These are phyloP conservation scores for Stentor coeruleus DNA, from an alignment of 73 alveolate genomes.

Conservation along the genomic window DNA sequence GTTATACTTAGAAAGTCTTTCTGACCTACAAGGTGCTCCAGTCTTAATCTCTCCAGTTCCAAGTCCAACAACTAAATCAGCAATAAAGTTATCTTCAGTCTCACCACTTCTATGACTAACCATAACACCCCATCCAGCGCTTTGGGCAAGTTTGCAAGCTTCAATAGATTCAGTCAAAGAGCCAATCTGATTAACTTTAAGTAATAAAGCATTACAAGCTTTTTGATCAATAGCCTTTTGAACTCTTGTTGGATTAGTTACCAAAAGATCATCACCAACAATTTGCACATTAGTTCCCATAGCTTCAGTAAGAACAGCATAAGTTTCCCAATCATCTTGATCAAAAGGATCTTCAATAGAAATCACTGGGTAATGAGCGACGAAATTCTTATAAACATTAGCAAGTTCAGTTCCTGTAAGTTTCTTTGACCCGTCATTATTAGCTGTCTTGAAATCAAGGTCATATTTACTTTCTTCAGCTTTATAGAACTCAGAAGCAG, in stretches of 20 bases:
- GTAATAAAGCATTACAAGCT: conserved; percentile 90
- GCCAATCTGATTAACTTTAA: conserved; percentile 97
- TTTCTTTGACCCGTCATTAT: conserved; percentile 71
- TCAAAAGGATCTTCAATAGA: conserved; percentile 98
- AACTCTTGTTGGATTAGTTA: conserved; percentile 93
- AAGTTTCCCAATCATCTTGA: conserved; percentile 95
- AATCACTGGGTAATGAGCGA: conserved; percentile 75
- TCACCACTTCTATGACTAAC: conserved; percentile 98
- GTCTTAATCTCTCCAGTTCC: conserved; percentile 96
- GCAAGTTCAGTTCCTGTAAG: conserved; percentile 57
- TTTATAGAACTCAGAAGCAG: conserved; percentile 92
- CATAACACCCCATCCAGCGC: conserved; percentile 90
- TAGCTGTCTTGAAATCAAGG: conserved; percentile 81
- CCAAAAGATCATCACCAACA: conserved; percentile 96
- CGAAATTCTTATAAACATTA: conserved; percentile 63
- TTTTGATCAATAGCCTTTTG: conserved; percentile 79
- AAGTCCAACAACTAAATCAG: conserved; percentile 91
- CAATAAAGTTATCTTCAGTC: conserved; percentile 97
- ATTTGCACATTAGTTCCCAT: conserved; percentile 78
- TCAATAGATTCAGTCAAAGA: conserved; percentile 94
- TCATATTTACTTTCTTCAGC: conserved; percentile 69
- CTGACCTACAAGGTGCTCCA: conserved; percentile 99
- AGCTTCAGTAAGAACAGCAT: conserved; percentile 53
- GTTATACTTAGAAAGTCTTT: conserved; percentile 90
- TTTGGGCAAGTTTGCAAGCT: conserved; percentile 52